phyloP scores from a whole-genome alignment of 441 rosid species.

The Pelargonium myrrhifolium region DNA sequence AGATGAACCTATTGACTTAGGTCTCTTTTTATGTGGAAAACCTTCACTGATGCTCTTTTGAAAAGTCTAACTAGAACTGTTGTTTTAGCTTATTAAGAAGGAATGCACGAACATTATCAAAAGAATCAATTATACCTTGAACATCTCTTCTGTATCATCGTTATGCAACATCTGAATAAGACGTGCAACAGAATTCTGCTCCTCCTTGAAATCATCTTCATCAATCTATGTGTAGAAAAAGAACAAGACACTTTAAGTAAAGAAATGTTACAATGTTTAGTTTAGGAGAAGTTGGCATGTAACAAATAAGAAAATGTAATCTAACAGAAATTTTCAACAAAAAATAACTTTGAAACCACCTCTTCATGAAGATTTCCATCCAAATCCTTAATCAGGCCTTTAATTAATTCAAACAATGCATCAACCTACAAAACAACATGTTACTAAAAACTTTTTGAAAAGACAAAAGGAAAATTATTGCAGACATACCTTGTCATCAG shows the following conservation, averaged over 20 bases:
- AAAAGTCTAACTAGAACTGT: conserved; percentile 14
- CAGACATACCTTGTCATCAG: conserved; percentile 60
- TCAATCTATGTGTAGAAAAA: conserved; percentile 43
- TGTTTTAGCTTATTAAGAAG: neutral
- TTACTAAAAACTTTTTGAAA: conserved; percentile 16
- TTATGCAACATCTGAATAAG: conserved; percentile 82
- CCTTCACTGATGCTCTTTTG: conserved; percentile 17
- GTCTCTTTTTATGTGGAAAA: conserved; percentile 8
- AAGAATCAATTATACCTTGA: conserved; percentile 47
- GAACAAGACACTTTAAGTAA: conserved; percentile 9
- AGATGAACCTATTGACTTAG: neutral
- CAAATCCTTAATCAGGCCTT: conserved; percentile 85
- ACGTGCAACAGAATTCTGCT: conserved; percentile 93
- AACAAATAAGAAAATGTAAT: no score
- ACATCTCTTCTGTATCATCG: conserved; percentile 93
- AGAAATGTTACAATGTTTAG: neutral
- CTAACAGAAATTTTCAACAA: no score
- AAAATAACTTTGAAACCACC: conserved; percentile 27
- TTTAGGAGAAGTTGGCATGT: neutral
- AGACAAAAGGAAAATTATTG: neutral
- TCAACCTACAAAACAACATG: conserved; percentile 49
- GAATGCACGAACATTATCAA: conserved; percentile 1
- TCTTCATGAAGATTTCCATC: conserved; percentile 60
- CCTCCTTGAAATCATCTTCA: conserved; percentile 93
- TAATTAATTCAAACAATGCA: conserved; percentile 76